Base-by-base conservation (phyloP, 1,284 basidiomycete species). In the Anthracocystis walkeri region DNA sequence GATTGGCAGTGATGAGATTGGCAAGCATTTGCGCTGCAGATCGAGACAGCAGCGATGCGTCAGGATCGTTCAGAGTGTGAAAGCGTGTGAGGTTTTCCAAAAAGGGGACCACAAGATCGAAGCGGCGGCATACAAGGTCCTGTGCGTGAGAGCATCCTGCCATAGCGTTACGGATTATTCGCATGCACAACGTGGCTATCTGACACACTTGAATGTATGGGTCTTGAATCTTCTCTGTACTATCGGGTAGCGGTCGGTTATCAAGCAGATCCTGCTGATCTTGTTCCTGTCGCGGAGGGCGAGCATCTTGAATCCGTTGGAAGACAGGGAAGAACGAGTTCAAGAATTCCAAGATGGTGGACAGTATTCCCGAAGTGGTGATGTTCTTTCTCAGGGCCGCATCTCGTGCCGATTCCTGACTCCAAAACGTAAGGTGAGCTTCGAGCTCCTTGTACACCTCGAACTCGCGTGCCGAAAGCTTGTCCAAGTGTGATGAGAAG, bases 1-100 rank as follows among this genome's bases (percentile, higher is more conserved):
- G 40, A n/a, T 78, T 78, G 3, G 46, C 35, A 18, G 72, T 78
- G 48, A 75, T 62, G 12, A 75, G 57, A 25, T 78, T 78, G 44
- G 73, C 69, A 2, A 78, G 68, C 58, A 78, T 60, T 51, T 78
- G 76, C 10, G 50, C 68, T 6, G 58, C 65, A 2, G 74, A 48
- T 8, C 76, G 62, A 21, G 59, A 54, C 7, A 78, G 55, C 0
- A 64, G 53, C 4, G 53, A 20, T 44, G 56, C 46, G 18, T 70
- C 66, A 3, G 72, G 60, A 18, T 75, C 66, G 46, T 62, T 70
- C 49, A 70, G 27, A 6, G 66, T 68, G 27, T 69, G 66, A 31
- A 69, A 75, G 25, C 58, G 61, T 11, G 72, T 66, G 44, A 69
- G 21, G 41, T 65, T 62, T 40, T 45, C 49, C n/a, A 70, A 31